Evolutionary conservation across 2,329 filamentous ascomycete genomes (phyloP), one percentile per base, ranked within the genome.

Genomic region (Talaromyces sp.): DNA sequence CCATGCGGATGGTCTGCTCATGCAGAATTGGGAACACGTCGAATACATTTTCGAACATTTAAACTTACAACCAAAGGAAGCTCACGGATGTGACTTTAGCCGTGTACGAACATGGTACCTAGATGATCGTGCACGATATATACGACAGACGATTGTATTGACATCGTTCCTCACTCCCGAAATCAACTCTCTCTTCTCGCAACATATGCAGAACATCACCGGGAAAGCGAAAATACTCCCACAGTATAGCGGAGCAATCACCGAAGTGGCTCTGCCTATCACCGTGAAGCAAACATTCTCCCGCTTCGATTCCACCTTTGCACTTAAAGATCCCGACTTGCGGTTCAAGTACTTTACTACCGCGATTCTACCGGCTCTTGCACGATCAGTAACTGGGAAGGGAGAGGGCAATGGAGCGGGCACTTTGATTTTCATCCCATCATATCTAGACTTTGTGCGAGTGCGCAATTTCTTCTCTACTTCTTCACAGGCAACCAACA

Each of bases 1-100:
- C 71, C 92, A 97, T 74, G 88, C 91, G 11, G 92, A 97, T 73
- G 91, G 91, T 0, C 83, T 97, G 41, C 83, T 96, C 8, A 97
- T 97, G 91, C 94, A 99, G 73, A 97, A 96, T 72, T 97, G 93
- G 92, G 91, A 97, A 68, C 93, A 99, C 70, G 84, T 97, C 61
- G 89, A 95, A 71, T 89, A 89, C 70, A 89, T 97, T 66, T 92
- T 97, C 68, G 86, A 90, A 62, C 90, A 96, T 71, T 82, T 99
- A 62, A 99, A 99, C 71, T 80, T 89, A 21, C 90, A 96, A 67
- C 93, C 94, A 37, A 90, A 88, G 68, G 89, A 96, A 66, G 84
- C 90, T 0, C 92, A 97, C 72, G 92, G 89, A 63, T 96, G 91
- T 67, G 94, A 99, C 77, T 96, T 97, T 71, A 89, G 88, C 64